phyloP scores from a whole-genome alignment of 805 yeast genomes.

The Wickerhamiella sergipiensis region DNA sequence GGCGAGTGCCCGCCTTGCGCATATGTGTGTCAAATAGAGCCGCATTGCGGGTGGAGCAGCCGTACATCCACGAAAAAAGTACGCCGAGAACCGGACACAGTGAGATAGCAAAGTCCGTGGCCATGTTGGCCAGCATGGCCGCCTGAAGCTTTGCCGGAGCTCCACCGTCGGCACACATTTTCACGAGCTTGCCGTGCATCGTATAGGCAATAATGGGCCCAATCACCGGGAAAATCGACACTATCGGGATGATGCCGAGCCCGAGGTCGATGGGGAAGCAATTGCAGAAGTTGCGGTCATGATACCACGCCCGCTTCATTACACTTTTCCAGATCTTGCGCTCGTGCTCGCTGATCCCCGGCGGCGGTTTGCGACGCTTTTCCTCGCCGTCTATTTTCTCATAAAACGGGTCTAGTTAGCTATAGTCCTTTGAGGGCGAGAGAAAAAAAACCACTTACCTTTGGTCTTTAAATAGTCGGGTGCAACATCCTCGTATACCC shows the following conservation, averaged over 20 bases:
- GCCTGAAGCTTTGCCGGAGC: constrained; percentile 48
- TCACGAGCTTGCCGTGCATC: constrained; percentile 55
- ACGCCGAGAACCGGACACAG: constrained; percentile 74
- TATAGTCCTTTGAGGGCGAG: background rate
- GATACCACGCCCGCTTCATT: constrained; percentile 73
- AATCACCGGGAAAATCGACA: constrained; percentile 61
- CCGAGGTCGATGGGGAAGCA: constrained; percentile 50
- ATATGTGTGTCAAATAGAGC: constrained; percentile 52
- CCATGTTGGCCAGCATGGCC: constrained; percentile 63
- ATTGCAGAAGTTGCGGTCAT: constrained; percentile 55
- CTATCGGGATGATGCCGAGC: constrained; percentile 63
- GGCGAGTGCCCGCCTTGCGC: constrained; percentile 13
- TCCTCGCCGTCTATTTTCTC: constrained; percentile 36
- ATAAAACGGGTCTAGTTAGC: constrained; percentile 21
- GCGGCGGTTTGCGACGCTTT: constrained; percentile 47
- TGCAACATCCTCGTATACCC: constrained; percentile 50
- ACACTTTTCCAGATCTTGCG: constrained; percentile 55
- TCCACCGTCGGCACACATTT: constrained; percentile 43
- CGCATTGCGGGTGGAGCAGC: constrained; percentile 82
- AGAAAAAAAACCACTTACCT: constrained; percentile 12
- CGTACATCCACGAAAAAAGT: constrained; percentile 65
- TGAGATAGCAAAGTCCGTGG: constrained; percentile 58
- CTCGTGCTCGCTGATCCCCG: constrained; percentile 43
- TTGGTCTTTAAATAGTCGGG: constrained; percentile 49
- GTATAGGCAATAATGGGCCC: constrained; percentile 77